Percentiles rank a stretch among this genome's conserved stretches.
phyloP scores from a whole-genome alignment of 768 basidiomycete species.

The Collybia sordida region DNA sequence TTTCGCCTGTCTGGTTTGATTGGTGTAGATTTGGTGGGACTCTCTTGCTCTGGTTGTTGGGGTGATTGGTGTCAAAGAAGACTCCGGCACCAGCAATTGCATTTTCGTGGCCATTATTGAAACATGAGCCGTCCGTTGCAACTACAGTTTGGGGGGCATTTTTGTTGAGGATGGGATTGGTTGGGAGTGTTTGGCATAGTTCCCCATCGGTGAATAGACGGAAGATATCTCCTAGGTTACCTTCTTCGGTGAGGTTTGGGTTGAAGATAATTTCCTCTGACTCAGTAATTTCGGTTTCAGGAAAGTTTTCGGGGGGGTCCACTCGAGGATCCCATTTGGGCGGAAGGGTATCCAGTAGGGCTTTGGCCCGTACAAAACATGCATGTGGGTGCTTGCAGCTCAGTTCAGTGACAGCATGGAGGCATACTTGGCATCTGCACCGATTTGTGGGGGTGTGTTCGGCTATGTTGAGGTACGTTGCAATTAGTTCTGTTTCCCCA shows the following conservation, averaged over 20 bases:
- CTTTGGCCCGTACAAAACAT: conserved; percentile 11
- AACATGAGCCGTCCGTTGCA: no score
- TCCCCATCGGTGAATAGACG: no score
- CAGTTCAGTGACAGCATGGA: not conserved
- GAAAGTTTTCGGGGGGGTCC: not conserved
- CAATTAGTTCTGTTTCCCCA: no score
- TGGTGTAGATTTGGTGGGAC: not conserved
- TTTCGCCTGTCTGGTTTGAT: no score
- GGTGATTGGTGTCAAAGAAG: not conserved
- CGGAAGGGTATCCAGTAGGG: conserved; percentile 13
- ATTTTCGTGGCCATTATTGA: no score
- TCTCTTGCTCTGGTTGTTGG: not conserved
- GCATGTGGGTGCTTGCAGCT: conserved; percentile 17
- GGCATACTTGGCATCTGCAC: not conserved
- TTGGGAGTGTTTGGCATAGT: no score
- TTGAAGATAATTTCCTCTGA: not conserved
- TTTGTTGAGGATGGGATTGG: no score
- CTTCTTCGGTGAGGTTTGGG: not conserved
- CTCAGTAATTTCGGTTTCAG: not conserved
- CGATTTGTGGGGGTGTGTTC: no score
- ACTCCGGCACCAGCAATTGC: no score
- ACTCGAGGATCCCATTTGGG: conserved; percentile 20
- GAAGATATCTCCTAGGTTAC: not conserved
- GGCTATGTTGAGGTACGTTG: no score
- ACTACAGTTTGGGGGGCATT: no score